Conservation (phyloP, 2,329 filamentous ascomycete species). For the Cladosporium colombiae region DNA sequence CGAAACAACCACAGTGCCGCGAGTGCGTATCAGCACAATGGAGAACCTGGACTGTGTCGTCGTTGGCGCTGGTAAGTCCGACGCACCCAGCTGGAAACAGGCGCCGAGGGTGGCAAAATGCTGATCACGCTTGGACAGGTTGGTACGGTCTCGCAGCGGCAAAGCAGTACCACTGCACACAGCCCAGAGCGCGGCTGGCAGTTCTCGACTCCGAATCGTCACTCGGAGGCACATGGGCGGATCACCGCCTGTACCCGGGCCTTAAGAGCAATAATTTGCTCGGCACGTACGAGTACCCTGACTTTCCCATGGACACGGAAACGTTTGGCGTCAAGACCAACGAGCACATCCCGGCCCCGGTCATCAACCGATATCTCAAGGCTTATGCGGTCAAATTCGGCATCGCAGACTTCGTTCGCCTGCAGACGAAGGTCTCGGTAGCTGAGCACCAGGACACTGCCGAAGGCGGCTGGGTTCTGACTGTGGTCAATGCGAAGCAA, state of each 20-base stretch:
- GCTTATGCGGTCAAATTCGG: slow-evolving; percentile 57
- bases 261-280: slow-evolving; percentile 74
- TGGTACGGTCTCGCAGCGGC: slow-evolving; percentile 19
- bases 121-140: slow-evolving; percentile 17
- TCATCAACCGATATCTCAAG: slow-evolving; percentile 59
- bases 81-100: not conserved
- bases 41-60: slow-evolving; percentile 17
- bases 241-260: slow-evolving; percentile 65
- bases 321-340: slow-evolving; percentile 50
- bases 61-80: slow-evolving; percentile 9
- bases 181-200: slow-evolving; percentile 8
- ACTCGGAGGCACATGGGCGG: slow-evolving; percentile 70
- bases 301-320: slow-evolving; percentile 65
- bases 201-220: slow-evolving; percentile 44
- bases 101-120: not conserved
- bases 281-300: slow-evolving; percentile 71
- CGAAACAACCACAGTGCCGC: not conserved
- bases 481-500: slow-evolving; percentile 1
- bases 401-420: slow-evolving; percentile 51
- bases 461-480: slow-evolving; percentile 25
- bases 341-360: slow-evolving; percentile 60
- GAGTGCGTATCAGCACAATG: not conserved
- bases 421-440: slow-evolving; percentile 52
- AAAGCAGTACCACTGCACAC: slow-evolving; percentile 19
- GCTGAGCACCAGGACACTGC: slow-evolving; percentile 46